Percentiles rank a stretch among this genome's conserved stretches.
phyloP scores from a whole-genome alignment of 768 basidiomycete genomes.

The Xerocomellus chrysenteron region DNA sequence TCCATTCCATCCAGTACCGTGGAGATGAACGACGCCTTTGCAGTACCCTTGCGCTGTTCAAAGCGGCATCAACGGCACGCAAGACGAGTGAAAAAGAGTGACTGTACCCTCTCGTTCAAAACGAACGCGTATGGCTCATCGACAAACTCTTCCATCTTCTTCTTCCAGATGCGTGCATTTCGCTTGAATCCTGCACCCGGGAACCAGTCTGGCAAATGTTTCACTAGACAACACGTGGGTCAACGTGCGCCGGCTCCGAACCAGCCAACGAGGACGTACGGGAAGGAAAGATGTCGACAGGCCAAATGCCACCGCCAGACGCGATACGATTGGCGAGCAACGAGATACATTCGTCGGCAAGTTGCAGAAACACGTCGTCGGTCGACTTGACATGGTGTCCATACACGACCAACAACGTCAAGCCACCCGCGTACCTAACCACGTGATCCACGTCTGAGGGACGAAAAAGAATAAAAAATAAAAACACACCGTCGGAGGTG shows the following conservation, averaged over 20 bases:
- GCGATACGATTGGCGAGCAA: constrained; percentile 45
- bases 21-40: constrained; percentile 42
- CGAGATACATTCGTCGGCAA: constrained; percentile 43
- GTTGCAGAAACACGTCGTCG: constrained; percentile 41
- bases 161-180: constrained; percentile 61
- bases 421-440: constrained; percentile 48
- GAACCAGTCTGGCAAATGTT: constrained; percentile 60
- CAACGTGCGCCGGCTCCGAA: neutral
- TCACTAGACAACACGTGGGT: constrained; percentile 34
- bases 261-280: constrained; percentile 21
- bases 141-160: constrained; percentile 61
- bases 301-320: constrained; percentile 43
- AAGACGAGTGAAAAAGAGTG: neutral
- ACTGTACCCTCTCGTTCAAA: constrained; percentile 52
- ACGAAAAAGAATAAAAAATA: neutral
- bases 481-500: constrained; percentile 35
- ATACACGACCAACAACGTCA: constrained; percentile 60
- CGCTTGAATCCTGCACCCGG: constrained; percentile 68
- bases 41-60: constrained; percentile 36
- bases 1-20: constrained; percentile 47
- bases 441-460: constrained; percentile 25
- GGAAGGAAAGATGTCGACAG: constrained; percentile 39
- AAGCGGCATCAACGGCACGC: neutral
- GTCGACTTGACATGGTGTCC: constrained; percentile 48
- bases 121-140: constrained; percentile 61